Percentiles rank a stretch among this genome's conserved stretches.
These are phyloP conservation scores for Leptographium galeiforme DNA, from an alignment of 2,329 filamentous ascomycete genomes.

Conservation along the genomic window DNA sequence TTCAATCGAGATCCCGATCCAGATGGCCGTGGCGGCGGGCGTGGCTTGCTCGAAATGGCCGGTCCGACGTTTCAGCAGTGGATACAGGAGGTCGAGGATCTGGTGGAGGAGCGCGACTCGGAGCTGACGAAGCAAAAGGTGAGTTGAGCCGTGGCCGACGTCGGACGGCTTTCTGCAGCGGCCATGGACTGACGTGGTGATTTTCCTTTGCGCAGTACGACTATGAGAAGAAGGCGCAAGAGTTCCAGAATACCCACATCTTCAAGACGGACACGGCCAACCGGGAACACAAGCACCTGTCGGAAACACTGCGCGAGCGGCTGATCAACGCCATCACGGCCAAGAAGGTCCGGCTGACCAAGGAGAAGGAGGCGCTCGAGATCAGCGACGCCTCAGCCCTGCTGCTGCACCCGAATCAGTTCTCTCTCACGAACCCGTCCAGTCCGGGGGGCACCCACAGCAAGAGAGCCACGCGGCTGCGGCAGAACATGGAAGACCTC, in stretches of 20 bases:
- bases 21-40: slow-evolving; percentile 21
- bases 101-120: slow-evolving; percentile 76
- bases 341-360: slow-evolving; percentile 50
- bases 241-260: slow-evolving; percentile 44
- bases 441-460: slow-evolving; percentile 50
- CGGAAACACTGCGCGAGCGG: slow-evolving; percentile 50
- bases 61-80: slow-evolving; percentile 79
- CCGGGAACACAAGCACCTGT: slow-evolving; percentile 45
- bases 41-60: slow-evolving; percentile 56
- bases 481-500: slow-evolving; percentile 47
- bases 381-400: slow-evolving; percentile 53
- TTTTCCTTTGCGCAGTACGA: slow-evolving; percentile 33
- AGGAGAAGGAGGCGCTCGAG: slow-evolving; percentile 55
- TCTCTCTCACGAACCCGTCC: slow-evolving; percentile 49
- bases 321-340: slow-evolving; percentile 51
- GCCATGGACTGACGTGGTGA: not conserved
- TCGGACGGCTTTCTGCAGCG: slow-evolving; percentile 6
- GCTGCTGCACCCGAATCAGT: slow-evolving; percentile 55
- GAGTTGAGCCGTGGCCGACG: slow-evolving; percentile 17
- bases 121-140: slow-evolving; percentile 73
- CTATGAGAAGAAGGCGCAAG: slow-evolving; percentile 46
- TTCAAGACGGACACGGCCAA: slow-evolving; percentile 51
- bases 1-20: slow-evolving; percentile 22
- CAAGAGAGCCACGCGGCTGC: slow-evolving; percentile 49
- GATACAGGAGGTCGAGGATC: slow-evolving; percentile 73